These are phyloP conservation scores for Tuber magnatum DNA, from an alignment of 495 filamentous ascomycete species.

Conservation along the genomic window DNA sequence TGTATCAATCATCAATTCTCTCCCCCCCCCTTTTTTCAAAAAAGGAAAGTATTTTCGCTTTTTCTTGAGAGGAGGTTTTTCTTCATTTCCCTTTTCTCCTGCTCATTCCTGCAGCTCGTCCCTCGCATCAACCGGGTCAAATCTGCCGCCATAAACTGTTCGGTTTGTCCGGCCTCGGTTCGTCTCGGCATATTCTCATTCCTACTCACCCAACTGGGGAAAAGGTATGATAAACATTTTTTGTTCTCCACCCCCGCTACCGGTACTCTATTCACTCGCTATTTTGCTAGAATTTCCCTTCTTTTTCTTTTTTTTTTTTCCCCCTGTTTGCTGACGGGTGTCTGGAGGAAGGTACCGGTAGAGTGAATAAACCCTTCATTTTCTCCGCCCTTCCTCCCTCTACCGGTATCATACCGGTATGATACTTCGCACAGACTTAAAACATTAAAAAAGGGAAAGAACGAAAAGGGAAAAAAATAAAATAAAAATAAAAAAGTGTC, in stretches of 20 bases:
- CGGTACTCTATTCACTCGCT: neutral
- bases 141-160: slow-evolving; percentile 13
- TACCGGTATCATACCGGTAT: too few relatives aligned
- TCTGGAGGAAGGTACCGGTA: neutral
- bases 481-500: neutral
- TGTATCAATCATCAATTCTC: neutral
- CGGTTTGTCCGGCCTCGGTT: slow-evolving; percentile 23
- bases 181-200: slow-evolving; percentile 25
- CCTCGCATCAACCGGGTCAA: slow-evolving; percentile 16
- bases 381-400: neutral
- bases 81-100: slow-evolving; percentile 7
- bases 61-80: neutral
- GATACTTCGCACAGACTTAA: neutral
- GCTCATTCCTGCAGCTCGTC: slow-evolving; percentile 11
- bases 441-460: neutral
- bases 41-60: neutral
- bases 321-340: neutral
- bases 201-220: neutral
- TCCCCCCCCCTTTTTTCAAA: neutral
- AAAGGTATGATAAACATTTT: neutral
- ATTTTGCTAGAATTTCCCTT: neutral
- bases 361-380: neutral
- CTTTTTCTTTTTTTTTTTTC: neutral
- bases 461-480: neutral
- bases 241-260: neutral